Base-by-base conservation (phyloP, 371 early-diverging fungal species). In the Saksenaea oblongispora region DNA sequence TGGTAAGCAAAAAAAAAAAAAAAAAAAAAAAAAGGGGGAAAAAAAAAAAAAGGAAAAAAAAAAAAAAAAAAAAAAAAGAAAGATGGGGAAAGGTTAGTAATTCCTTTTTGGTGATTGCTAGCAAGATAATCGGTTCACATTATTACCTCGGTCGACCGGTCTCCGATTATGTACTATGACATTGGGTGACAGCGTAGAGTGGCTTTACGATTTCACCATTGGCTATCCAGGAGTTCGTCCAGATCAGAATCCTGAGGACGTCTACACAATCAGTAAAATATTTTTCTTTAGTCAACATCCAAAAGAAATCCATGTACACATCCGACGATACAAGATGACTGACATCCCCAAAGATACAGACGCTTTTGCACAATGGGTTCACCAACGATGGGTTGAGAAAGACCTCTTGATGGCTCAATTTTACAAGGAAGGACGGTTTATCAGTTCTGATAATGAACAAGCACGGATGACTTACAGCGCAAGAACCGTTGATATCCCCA, bases 131-230 rank as follows among this genome's bases (percentile, higher is more conserved):
- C 72, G 75, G 24, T 78, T 88, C 72, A 82, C 89, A 7, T 65
- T 95, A 44, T 61, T 93, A 54, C 95, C 95, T 26, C 89, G 92
- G 9, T 77, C 82, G n/a, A 90, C 91, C 7, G 95, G 95, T 11
- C 74, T 92, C 53, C 85, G 79, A 59, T 73, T 83, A 36, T 85
- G 85, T 56, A 70, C 87, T 41, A 70, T 82, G 54, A 75, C 79
- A 41, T 72, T 93, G 58, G 85, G 83, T 44, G 75, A 76, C 22
- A 73, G 80, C 5, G 79, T 87, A 15, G 82, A 86, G 39, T 88
- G 87, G 58, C 51, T 94, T 13, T 93, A 91, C 59, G 95, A 95
- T 62, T 65, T 92, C 10, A 93, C 96, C 0, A 84, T 95, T 10
- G 94, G 92, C 2, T 92, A 89, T 61, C 84, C 87, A 36, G 93